Evolutionary conservation across 2,329 filamentous ascomycete species (phyloP).

Genomic region (Paraphaeosphaeria minitans): DNA sequence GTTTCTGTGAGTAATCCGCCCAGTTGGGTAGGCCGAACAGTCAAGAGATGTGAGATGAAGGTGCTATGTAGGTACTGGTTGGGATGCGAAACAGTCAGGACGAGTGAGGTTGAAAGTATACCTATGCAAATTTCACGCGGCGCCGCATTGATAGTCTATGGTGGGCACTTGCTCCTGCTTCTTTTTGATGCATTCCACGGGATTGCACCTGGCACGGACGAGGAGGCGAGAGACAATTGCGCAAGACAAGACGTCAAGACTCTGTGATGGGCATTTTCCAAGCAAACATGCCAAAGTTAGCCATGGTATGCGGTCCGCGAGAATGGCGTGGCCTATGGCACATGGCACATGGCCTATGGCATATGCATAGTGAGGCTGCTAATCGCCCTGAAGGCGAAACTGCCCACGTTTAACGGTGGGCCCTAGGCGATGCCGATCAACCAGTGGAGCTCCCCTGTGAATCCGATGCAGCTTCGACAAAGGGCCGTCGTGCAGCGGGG

Average conservation of each 20-base stretch:
- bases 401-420: background rate
- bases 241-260: background rate
- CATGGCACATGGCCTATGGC: constrained; percentile 1
- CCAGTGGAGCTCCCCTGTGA: background rate
- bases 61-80: too few relatives aligned
- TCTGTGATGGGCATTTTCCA: background rate
- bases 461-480: background rate
- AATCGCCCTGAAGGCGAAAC: background rate
- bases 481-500: background rate
- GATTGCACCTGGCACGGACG: background rate
- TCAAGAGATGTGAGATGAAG: too few relatives aligned
- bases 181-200: background rate
- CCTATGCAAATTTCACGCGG: too few relatives aligned
- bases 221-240: background rate
- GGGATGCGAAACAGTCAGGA: too few relatives aligned
- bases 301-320: background rate
- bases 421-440: constrained; percentile 1
- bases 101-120: too few relatives aligned
- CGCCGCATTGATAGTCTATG: too few relatives aligned
- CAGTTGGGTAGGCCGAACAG: too few relatives aligned
- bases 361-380: constrained; percentile 8
- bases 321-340: background rate
- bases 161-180: too few relatives aligned
- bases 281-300: background rate
- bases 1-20: too few relatives aligned